Conservation (phyloP, 345 rosid species). For the sweet orange (Citrus sinensis) region DVS_A1.0 CM039161.1:1558501-1559000, state of each 20-base stretch:
- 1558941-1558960: not conserved
- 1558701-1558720: not conserved
- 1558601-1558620: conserved; percentile 75
- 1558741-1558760: not conserved
- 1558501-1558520: not conserved
- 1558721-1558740: conserved; percentile 1
- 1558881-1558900: not conserved
- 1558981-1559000: not conserved
- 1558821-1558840: conserved; percentile 78
- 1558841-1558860: conserved; percentile 50
- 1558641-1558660: conserved; percentile 93
- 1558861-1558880: conserved; percentile 13
- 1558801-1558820: conserved; percentile 99
- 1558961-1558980: not conserved
- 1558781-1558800: conserved; percentile 77
- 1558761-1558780: conserved; percentile 72
- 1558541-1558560: conserved; percentile 42
- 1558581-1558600: conserved; percentile 89
- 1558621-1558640: conserved; percentile 93
- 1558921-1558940: not conserved
- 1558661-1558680: conserved; percentile 94
- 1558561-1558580: conserved; percentile 79
- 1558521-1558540: not conserved
- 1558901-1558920: not conserved
- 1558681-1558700: conserved; percentile 15